A percentile compares a stretch with the other conserved stretches of the same genome.
Evolutionary conservation across 2,329 filamentous ascomycete genomes (phyloP).

Genomic region (Talaromyces pinophilus): DNA sequence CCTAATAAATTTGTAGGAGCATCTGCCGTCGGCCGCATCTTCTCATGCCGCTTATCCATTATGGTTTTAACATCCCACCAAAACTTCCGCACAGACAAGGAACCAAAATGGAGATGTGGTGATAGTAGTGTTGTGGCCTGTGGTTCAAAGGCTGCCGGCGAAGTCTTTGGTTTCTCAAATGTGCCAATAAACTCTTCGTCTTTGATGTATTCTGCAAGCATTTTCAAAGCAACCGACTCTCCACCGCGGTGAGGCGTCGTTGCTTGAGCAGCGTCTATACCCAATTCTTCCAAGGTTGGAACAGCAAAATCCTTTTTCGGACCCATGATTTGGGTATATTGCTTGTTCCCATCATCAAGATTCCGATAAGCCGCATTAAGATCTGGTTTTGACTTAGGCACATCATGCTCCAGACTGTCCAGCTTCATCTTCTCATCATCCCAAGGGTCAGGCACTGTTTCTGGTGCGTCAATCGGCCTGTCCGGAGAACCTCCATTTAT

Average conservation of each 20-base stretch:
- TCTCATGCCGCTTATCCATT: slow-evolving; percentile 57
- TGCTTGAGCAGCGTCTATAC: slow-evolving; percentile 57
- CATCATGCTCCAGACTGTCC: slow-evolving; percentile 56
- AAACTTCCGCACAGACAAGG: slow-evolving; percentile 68
- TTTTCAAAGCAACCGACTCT: slow-evolving; percentile 64
- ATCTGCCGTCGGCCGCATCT: slow-evolving; percentile 54
- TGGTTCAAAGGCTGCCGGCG: slow-evolving; percentile 70
- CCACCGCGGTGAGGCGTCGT: slow-evolving; percentile 70
- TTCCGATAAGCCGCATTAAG: slow-evolving; percentile 61
- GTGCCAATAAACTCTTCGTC: slow-evolving; percentile 69
- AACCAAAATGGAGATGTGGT: slow-evolving; percentile 73
- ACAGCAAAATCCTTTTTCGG: slow-evolving; percentile 68
- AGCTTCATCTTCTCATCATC: slow-evolving; percentile 58
- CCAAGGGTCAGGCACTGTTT: slow-evolving; percentile 60
- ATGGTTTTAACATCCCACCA: slow-evolving; percentile 71
- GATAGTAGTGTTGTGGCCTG: slow-evolving; percentile 73
- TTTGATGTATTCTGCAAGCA: slow-evolving; percentile 60
- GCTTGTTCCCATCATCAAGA: slow-evolving; percentile 51
- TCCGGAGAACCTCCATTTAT: slow-evolving; percentile 58
- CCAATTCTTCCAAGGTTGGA: slow-evolving; percentile 71
- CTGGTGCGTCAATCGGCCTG: slow-evolving; percentile 62
- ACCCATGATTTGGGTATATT: slow-evolving; percentile 64
- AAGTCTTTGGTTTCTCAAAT: slow-evolving; percentile 75
- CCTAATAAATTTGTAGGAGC: slow-evolving; percentile 71
- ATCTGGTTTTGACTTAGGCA: slow-evolving; percentile 56